Conservation (phyloP, 345 rosid genomes). For the Durio zibethinus region DNA sequence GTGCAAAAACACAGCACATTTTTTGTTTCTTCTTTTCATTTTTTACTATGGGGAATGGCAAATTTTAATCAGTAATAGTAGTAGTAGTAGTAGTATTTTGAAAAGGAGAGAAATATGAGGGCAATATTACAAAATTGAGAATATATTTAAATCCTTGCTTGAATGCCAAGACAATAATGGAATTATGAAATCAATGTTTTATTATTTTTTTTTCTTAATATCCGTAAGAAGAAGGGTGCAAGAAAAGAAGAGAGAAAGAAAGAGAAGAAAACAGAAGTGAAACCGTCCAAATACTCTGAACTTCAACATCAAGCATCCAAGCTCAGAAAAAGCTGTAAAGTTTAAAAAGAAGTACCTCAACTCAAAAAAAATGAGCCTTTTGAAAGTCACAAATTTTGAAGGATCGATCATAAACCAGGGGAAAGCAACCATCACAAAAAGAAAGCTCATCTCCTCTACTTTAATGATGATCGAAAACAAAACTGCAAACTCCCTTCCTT, state of each 20-base stretch:
- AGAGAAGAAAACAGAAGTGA: conserved; percentile 22
- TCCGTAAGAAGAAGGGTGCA: not conserved
- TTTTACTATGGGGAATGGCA: conserved; percentile 35
- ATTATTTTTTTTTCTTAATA: not conserved
- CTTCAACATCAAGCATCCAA: conserved; percentile 50
- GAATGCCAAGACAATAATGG: conserved; percentile 3
- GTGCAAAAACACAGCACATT: conserved; percentile 30
- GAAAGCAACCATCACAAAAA: not conserved
- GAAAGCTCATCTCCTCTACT: not conserved
- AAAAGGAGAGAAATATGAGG: not conserved
- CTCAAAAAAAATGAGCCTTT: not conserved
- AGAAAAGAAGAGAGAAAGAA: conserved; percentile 7
- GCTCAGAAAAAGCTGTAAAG: conserved; percentile 45
- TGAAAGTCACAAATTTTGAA: not conserved
- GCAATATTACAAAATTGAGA: not conserved
- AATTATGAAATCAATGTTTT: not conserved
- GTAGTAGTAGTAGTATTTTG: not conserved
- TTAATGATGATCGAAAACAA: not conserved
- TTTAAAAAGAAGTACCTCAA: conserved; percentile 26
- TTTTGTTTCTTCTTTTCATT: not conserved
- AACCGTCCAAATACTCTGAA: conserved; percentile 49
- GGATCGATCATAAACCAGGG: not conserved
- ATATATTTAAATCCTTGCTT: not conserved
- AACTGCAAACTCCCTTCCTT: not conserved
- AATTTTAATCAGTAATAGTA: not conserved